Percentiles rank a stretch among this genome's conserved stretches.
phyloP scores from a whole-genome alignment of 768 basidiomycete species.

The Glaciozyma antarctica region DNA sequence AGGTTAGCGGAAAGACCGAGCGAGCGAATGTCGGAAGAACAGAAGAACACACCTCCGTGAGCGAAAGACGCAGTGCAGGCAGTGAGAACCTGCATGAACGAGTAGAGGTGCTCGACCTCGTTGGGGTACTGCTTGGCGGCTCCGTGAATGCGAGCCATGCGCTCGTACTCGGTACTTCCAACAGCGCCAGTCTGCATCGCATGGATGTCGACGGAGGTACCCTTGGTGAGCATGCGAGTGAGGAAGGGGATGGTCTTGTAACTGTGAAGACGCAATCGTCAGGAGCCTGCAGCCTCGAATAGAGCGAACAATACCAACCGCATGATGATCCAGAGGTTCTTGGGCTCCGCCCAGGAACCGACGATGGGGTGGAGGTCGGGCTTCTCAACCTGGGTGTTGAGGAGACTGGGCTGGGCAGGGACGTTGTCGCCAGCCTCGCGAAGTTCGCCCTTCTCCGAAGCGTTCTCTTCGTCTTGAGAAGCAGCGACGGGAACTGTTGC shows the following conservation, averaged over 20 bases:
- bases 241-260: constrained; percentile 35
- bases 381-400: constrained; percentile 31
- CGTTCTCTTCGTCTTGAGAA: neutral
- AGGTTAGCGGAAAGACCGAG: no score
- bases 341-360: constrained; percentile 39
- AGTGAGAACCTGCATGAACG: constrained; percentile 44
- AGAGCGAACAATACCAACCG: constrained; percentile 1
- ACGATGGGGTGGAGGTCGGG: constrained; percentile 36
- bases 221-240: constrained; percentile 22
- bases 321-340: constrained; percentile 40
- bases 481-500: neutral
- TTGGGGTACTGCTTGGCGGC: constrained; percentile 41
- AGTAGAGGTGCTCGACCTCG: constrained; percentile 44
- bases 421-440: constrained; percentile 15
- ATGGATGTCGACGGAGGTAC: constrained; percentile 33
- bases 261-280: neutral
- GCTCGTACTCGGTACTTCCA: constrained; percentile 34
- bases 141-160: constrained; percentile 39
- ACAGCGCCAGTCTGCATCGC: constrained; percentile 26
- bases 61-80: constrained; percentile 44
- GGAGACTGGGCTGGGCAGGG: neutral
- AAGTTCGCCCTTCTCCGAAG: neutral
- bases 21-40: no score
- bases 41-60: constrained; percentile 35
- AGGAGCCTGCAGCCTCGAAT: no score